Evolutionary conservation across 805 yeast species (phyloP).

Genomic region (Hyphopichia homilentoma): DNA sequence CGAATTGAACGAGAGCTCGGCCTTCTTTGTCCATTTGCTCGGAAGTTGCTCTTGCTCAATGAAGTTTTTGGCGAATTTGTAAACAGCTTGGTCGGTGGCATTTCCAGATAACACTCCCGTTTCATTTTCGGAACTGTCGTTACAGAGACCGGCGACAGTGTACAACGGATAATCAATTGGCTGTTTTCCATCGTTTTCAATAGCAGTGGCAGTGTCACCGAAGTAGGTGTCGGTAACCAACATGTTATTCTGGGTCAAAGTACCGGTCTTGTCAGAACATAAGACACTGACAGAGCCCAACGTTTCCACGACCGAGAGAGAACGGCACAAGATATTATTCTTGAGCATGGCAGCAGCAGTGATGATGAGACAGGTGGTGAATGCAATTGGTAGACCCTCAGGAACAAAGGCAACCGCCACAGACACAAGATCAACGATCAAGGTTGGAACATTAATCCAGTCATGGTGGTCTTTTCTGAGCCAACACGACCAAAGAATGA

Average conservation of each 20-base stretch:
- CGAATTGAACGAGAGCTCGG: conserved; percentile 41
- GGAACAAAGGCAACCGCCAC: conserved; percentile 50
- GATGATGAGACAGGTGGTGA: conserved; percentile 46
- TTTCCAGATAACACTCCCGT: conserved; percentile 38
- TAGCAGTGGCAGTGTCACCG: conserved; percentile 10
- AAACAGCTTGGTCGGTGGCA: conserved; percentile 47
- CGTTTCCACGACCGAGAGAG: conserved; percentile 50
- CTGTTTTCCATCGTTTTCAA: conserved; percentile 11
- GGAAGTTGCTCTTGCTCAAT: conserved; percentile 6
- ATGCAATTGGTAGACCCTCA: conserved; percentile 50
- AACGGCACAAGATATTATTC: conserved; percentile 42
- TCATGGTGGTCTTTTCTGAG: conserved; percentile 31
- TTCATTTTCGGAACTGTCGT: conserved; percentile 24
- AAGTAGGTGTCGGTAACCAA: conserved; percentile 26
- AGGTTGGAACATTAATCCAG: conserved; percentile 39
- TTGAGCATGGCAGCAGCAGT: conserved; percentile 46
- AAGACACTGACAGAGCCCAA: conserved; percentile 51
- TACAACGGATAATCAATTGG: conserved; percentile 7
- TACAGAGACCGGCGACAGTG: conserved; percentile 28
- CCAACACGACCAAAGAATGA: conserved; percentile 44
- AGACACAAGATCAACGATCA: conserved; percentile 43
- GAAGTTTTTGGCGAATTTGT: conserved; percentile 26
- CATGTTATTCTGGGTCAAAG: conserved; percentile 51
- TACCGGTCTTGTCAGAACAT: conserved; percentile 43
- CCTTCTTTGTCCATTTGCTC: conserved; percentile 17